Percentiles rank a stretch among this genome's conserved stretches.
These are phyloP conservation scores for Mediolabrus comicus DNA, from an alignment of 108 stramenopile genomes.

Conservation along the genomic window DNA sequence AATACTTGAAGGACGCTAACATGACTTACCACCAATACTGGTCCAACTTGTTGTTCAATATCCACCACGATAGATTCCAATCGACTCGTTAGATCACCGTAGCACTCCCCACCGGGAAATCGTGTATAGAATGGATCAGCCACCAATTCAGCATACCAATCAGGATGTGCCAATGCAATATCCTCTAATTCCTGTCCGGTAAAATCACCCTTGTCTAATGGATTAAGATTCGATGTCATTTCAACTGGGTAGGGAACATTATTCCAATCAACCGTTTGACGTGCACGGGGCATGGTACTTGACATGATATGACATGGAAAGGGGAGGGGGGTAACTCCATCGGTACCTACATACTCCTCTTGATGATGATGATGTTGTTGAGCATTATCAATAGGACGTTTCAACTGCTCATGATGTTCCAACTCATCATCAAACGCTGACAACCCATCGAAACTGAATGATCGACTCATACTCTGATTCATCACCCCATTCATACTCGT, in stretches of 20 bases:
- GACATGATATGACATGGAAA: conserved; percentile 70
- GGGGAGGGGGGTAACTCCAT: conserved; percentile 43
- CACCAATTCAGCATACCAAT: conserved; percentile 70
- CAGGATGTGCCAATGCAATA: conserved; percentile 60
- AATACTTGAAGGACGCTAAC: conserved; percentile 85
- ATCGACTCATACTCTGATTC: conserved; percentile 10
- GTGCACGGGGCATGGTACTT: conserved; percentile 86
- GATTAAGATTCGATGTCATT: conserved; percentile 83
- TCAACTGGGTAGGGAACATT: conserved; percentile 48
- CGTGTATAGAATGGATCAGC: conserved; percentile 79
- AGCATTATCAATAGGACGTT: background rate
- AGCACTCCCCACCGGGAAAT: conserved; percentile 92
- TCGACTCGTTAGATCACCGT: conserved; percentile 79
- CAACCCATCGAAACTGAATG: background rate
- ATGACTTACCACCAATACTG: conserved; percentile 86
- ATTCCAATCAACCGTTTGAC: conserved; percentile 74
- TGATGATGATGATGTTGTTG: background rate
- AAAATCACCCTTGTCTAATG: conserved; percentile 90
- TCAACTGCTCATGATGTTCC: background rate
- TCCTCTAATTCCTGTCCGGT: conserved; percentile 84
- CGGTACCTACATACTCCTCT: conserved; percentile 21
- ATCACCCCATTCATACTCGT: conserved; percentile 64
- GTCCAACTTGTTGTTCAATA: conserved; percentile 86
- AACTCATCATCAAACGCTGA: background rate
- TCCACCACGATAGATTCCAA: conserved; percentile 84